Base-by-base conservation (phyloP, 331 rosid genomes). In the Rosa hybrid region DNA sequence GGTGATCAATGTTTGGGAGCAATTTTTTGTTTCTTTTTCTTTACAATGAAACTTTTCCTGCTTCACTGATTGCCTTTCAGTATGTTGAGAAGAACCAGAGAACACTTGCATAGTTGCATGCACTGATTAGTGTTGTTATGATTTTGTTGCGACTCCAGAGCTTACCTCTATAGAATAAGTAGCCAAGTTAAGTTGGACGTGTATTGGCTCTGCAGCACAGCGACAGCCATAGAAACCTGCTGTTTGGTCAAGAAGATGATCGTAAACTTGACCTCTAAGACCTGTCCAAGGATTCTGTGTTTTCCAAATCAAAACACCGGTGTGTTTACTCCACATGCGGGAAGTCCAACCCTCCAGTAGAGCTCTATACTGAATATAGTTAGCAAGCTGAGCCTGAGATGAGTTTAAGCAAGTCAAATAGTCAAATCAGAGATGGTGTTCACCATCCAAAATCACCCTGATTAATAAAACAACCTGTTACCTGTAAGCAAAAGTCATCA, bases 231-330 rank as follows among this genome's bases (percentile, higher is more conserved):
- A 92, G 86, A 94, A 92, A 77, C 98, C 97, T 4, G 97, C 97
- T 1, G 92, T 90, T 83, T 94, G 97, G 88, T 94, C 97, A 59
- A 90, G 91, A 75, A 94, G 92, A 84, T 92, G 98, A 81, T 94
- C 98, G 18, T 94, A 91, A 83, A 94, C 90, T 84, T 91, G 96
- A 78, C 97, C 98, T 82, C 96, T 88, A 64, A 94, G 89, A 82
- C 98, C 98, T 20, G 97, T 90, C 98, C 98, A 94, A 30, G 97
- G 98, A 84, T 94, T 92, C 83, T 92, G 97, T 42, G 98, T 89
- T 90, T 94, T 94, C 98, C 97, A 94, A 85, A 94, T 90, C 72
- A 92, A 81, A 71, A 94, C 91, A 39, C 97, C 97, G 1, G 97
- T 92, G 85, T 91, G 91, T 84, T 91, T 94, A 85, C 82, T 91